Evolutionary conservation across 2,329 filamentous ascomycete species (phyloP).

Genomic region (Aureobasidium uvarum): DNA sequence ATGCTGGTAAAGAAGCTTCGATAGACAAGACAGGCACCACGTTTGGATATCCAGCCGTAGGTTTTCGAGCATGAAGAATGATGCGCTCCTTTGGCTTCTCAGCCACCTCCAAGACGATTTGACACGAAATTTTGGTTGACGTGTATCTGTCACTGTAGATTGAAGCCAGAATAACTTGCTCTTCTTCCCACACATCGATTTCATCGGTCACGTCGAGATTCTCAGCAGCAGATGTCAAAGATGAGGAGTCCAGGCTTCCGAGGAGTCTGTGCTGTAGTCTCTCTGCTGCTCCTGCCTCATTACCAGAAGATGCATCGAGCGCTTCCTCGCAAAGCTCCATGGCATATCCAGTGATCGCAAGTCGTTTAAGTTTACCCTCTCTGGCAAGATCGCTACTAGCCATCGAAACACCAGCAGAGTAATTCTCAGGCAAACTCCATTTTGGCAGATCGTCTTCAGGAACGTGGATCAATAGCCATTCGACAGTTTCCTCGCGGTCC

Average conservation of each 20-base stretch:
- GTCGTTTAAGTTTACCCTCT: conserved; percentile 77
- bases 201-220: conserved; percentile 42
- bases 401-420: conserved; percentile 84
- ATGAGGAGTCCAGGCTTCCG: conserved; percentile 33
- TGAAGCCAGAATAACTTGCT: conserved; percentile 77
- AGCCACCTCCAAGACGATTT: conserved; percentile 62
- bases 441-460: conserved; percentile 93
- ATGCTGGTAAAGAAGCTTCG: conserved; percentile 70
- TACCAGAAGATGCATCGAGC: conserved; percentile 65
- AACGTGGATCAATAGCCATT: conserved; percentile 95
- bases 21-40: conserved; percentile 67
- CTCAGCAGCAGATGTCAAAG: conserved; percentile 34
- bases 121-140: conserved; percentile 55
- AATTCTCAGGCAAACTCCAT: conserved; percentile 89
- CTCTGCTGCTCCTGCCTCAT: conserved; percentile 76
- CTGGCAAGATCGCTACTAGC: conserved; percentile 76
- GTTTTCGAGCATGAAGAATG: conserved; percentile 65
- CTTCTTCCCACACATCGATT: conserved; percentile 73
- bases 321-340: conserved; percentile 76
- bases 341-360: conserved; percentile 81
- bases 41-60: conserved; percentile 68
- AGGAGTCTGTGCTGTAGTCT: conserved; percentile 71
- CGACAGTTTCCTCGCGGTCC: conserved; percentile 85
- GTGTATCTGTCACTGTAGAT: conserved; percentile 77
- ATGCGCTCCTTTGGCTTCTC: conserved; percentile 46